phyloP scores from a whole-genome alignment of 768 basidiomycete species.

The Lentinula raphanica region DNA sequence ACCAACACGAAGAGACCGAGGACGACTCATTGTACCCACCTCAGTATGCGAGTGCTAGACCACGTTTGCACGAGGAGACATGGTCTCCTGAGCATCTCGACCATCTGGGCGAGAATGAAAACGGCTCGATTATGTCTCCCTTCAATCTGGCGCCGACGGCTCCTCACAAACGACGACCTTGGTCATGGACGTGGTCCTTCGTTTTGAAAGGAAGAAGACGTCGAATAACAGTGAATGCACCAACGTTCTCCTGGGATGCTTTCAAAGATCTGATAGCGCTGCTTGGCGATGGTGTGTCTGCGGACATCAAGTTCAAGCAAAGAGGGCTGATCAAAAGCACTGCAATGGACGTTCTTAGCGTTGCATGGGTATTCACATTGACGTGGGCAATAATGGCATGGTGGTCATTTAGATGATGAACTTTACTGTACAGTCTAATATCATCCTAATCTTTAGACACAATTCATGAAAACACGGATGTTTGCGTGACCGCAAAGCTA shows the following conservation, averaged over 20 bases:
- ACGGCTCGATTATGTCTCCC: slow-evolving; percentile 20
- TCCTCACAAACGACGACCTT: slow-evolving; percentile 9
- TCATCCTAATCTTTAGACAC: not conserved
- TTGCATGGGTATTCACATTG: slow-evolving; percentile 32
- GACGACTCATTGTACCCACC: slow-evolving; percentile 44
- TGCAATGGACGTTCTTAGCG: slow-evolving; percentile 31
- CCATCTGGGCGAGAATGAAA: not conserved
- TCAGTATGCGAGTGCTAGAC: slow-evolving; percentile 41
- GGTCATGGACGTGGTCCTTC: slow-evolving; percentile 50
- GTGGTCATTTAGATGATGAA: slow-evolving; percentile 22
- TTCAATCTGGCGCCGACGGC: slow-evolving; percentile 7
- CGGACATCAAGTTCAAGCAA: slow-evolving; percentile 13
- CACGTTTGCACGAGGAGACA: slow-evolving; percentile 25
- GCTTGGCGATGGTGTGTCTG: slow-evolving; percentile 12
- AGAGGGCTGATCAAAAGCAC: slow-evolving; percentile 30
- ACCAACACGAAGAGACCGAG: slow-evolving; percentile 39
- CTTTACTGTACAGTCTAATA: not conserved
- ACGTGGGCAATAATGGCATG: slow-evolving; percentile 34
- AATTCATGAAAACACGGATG: slow-evolving; percentile 8
- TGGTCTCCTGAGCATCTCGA: slow-evolving; percentile 30
- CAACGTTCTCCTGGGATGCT: slow-evolving; percentile 23
- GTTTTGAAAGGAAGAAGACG: slow-evolving; percentile 49
- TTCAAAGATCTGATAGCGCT: slow-evolving; percentile 11
- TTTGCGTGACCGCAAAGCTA: slow-evolving; percentile 13
- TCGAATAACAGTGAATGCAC: slow-evolving; percentile 44